A percentile compares a stretch with the other conserved stretches of the same genome.
Conservation (phyloP, 2,329 filamentous ascomycete genomes). For the Penicillium occitanis region DNA sequence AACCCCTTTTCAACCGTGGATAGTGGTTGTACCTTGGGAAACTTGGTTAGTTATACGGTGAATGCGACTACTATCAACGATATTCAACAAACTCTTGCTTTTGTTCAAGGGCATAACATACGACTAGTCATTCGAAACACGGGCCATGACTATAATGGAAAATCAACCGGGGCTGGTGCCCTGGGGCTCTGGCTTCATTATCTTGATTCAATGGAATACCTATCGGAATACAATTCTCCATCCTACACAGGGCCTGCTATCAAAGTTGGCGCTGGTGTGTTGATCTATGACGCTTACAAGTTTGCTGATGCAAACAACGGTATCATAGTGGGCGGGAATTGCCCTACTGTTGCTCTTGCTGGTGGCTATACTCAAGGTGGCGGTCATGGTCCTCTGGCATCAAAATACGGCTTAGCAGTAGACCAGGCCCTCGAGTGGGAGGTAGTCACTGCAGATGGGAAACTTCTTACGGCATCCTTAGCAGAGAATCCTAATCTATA, state of each 20-base stretch:
- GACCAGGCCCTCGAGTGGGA: constrained; percentile 43
- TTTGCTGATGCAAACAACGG: not conserved
- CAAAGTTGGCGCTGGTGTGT: not conserved
- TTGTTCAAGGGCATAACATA: not conserved
- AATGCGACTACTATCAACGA: constrained; percentile 32
- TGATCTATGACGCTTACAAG: not conserved
- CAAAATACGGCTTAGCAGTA: not conserved
- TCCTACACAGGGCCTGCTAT: not conserved
- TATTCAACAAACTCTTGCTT: constrained; percentile 27
- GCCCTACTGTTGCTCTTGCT: not conserved
- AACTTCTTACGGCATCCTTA: constrained; percentile 50
- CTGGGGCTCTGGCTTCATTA: not conserved
- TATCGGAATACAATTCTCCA: constrained; percentile 37
- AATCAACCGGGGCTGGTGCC: constrained; percentile 1
- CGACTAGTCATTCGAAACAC: not conserved
- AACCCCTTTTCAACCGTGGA: constrained; percentile 42
- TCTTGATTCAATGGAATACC: not conserved
- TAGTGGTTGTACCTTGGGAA: constrained; percentile 7
- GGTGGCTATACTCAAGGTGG: constrained; percentile 8
- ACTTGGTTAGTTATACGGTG: constrained; percentile 35
- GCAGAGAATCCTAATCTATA: constrained; percentile 57
- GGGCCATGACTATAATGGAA: not conserved
- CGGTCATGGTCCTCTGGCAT: not conserved
- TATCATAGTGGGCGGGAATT: not conserved
- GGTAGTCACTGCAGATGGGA: constrained; percentile 55